Base-by-base conservation (phyloP, 805 yeast species). In the Barnettozyma botsteinii region DNA sequence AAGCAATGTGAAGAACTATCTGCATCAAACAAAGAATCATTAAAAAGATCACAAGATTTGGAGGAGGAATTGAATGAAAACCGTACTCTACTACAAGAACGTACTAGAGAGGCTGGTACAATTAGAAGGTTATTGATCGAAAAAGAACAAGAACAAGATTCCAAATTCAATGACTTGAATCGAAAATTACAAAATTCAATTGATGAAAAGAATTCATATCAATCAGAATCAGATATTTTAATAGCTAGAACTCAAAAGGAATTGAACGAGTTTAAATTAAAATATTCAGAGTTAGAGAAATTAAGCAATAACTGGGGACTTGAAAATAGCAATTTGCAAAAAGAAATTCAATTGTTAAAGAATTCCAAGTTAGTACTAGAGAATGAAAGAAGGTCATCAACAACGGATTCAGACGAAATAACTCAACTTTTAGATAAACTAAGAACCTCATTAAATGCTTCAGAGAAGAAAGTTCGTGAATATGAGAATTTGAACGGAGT, bases 61-160 rank as follows among this genome's bases (percentile, higher is more conserved):
- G 88, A 85, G 49, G 95, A 87, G 41, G 96, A 89, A 54, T 62
- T 91, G n/a, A 66, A 73, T 10, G 97, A 89, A 42, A 67, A 85
- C 5, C 73, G 86, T 40, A 72, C 75, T 24, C 67, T 80, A 59
- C 61, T 89, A 3, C 93, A 81, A 53, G 96, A 88, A 53, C 74
- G 95, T 45, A 77, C 85, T 0, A 69, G 89, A 37, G 98, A 91
- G 60, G 71, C 86, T 0, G 67, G 79, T 2, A 78, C 86, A 0
- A 75, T 88, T 61, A 71, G 94, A 50, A 67, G 84, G 43, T 58
- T 86, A 28, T 55, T 89, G 22, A 59, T 75, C 33, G 95, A 86
- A 33, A 70, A 75, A 6, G 91, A 88, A 51, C 79, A 77, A 33
- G 71, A 67, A 28, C 71, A 75, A 31, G 72, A 70, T 25, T 48